Conservation (phyloP, 805 yeast genomes). For the Starmerella lactis-condensi region DNA sequence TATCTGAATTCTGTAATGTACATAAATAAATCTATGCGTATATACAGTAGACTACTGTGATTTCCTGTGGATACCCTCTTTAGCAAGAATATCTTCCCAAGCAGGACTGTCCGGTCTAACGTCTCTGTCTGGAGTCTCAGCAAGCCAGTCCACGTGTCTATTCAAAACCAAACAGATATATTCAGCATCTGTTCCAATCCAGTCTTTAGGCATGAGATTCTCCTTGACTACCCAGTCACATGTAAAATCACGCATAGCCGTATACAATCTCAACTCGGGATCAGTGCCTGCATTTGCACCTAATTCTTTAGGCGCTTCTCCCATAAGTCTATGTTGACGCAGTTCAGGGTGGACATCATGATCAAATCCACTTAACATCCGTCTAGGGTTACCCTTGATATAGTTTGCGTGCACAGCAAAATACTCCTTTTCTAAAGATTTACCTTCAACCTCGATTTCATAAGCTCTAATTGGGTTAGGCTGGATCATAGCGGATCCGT, state of each 20-base stretch:
- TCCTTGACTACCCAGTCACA: constrained; percentile 15
- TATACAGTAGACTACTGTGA: no score
- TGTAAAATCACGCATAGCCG: constrained; percentile 8
- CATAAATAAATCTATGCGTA: no score
- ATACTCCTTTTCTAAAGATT: constrained; percentile 4
- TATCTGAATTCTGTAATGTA: no score
- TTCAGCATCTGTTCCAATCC: constrained; percentile 10
- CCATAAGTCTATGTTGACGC: constrained; percentile 9
- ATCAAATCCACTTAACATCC: constrained; percentile 8
- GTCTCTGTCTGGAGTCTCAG: constrained; percentile 9
- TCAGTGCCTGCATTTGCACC: constrained; percentile 9
- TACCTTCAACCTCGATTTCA: constrained; percentile 4
- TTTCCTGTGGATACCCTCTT: no score
- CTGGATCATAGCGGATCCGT: constrained; percentile 42
- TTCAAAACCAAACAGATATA: constrained; percentile 10
- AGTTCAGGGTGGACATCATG: constrained; percentile 10
- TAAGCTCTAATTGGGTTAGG: constrained; percentile 49
- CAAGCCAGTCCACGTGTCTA: constrained; percentile 14
- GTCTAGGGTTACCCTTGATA: constrained; percentile 14
- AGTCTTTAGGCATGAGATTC: constrained; percentile 9
- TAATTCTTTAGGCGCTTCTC: constrained; percentile 5
- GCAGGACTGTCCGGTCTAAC: no score
- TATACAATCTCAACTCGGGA: constrained; percentile 12
- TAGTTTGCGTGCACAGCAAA: constrained; percentile 15
- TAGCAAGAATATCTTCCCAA: no score